Conservation (phyloP, 306 rosid genomes). For the Trifolium fragiferum region DNA sequence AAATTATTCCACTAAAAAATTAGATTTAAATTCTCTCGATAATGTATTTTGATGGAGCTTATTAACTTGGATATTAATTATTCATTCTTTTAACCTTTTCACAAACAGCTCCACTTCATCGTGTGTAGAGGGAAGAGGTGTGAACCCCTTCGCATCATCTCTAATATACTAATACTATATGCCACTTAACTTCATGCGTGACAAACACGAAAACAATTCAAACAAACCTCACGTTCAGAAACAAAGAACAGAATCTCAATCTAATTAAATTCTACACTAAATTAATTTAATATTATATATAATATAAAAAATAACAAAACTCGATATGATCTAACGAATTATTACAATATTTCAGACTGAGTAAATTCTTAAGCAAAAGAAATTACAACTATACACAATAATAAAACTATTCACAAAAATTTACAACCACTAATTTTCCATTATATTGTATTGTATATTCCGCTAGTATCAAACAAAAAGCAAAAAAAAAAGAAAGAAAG, state of each 20-base stretch:
- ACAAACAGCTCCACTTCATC: neutral
- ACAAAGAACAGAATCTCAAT: neutral
- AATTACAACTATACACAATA: neutral
- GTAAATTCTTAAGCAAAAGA: neutral
- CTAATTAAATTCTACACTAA: neutral
- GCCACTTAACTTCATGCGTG: neutral
- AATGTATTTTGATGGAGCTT: too few relatives aligned
- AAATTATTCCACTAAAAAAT: too few relatives aligned
- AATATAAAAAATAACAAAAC: too few relatives aligned
- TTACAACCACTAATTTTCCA: slow-evolving; percentile 11
- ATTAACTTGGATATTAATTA: too few relatives aligned
- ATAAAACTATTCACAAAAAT: slow-evolving; percentile 7
- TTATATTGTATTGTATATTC: neutral
- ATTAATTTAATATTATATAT: too few relatives aligned
- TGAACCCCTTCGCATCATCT: too few relatives aligned
- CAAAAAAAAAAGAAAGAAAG: neutral
- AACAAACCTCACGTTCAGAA: too few relatives aligned
- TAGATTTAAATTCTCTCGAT: too few relatives aligned
- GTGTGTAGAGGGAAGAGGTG: neutral
- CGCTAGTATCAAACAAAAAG: neutral
- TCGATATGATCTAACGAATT: too few relatives aligned
- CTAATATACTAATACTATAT: too few relatives aligned
- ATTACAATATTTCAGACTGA: too few relatives aligned
- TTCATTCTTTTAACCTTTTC: neutral
- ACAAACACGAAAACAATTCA: neutral